Conservation (phyloP, 768 basidiomycete species). For the Tricholoma matsutake region DNA sequence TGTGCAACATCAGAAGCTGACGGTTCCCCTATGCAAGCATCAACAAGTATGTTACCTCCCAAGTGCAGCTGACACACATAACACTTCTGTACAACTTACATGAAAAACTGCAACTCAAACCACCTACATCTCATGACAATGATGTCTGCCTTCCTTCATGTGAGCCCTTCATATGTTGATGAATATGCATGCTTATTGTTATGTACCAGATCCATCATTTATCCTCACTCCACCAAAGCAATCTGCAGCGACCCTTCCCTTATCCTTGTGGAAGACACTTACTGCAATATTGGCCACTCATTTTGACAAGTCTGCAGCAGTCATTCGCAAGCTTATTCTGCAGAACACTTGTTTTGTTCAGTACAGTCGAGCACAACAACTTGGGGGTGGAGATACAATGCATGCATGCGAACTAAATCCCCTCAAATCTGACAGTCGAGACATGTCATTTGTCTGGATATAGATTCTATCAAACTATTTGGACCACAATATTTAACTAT, state of each 20-base stretch:
- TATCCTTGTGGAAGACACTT: neutral
- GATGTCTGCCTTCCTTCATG: too few relatives aligned
- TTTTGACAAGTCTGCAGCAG: neutral
- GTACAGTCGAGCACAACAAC: slow-evolving; percentile 24
- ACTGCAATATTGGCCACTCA: neutral
- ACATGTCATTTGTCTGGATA: slow-evolving; percentile 33
- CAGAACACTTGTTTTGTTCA: slow-evolving; percentile 9
- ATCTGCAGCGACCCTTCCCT: neutral
- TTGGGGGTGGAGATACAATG: slow-evolving; percentile 29
- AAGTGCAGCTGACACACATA: slow-evolving; percentile 32
- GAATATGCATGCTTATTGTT: too few relatives aligned
- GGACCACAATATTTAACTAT: too few relatives aligned
- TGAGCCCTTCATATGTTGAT: too few relatives aligned
- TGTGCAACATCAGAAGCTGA: slow-evolving; percentile 25
- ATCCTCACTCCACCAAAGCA: neutral
- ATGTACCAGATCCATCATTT: too few relatives aligned
- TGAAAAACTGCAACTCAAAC: too few relatives aligned
- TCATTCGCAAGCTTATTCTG: neutral
- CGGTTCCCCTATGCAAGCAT: slow-evolving; percentile 30
- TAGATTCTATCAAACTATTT: slow-evolving; percentile 2
- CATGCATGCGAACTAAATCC: slow-evolving; percentile 5
- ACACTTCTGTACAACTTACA: slow-evolving; percentile 21
- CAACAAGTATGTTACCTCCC: slow-evolving; percentile 23
- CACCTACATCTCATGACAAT: too few relatives aligned
- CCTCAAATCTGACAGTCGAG: slow-evolving; percentile 20